Percentiles rank a stretch among this genome's conserved stretches.
These are phyloP conservation scores for Acacia acuminata DNA, from an alignment of 306 rosid species.

Conservation along the genomic window DNA sequence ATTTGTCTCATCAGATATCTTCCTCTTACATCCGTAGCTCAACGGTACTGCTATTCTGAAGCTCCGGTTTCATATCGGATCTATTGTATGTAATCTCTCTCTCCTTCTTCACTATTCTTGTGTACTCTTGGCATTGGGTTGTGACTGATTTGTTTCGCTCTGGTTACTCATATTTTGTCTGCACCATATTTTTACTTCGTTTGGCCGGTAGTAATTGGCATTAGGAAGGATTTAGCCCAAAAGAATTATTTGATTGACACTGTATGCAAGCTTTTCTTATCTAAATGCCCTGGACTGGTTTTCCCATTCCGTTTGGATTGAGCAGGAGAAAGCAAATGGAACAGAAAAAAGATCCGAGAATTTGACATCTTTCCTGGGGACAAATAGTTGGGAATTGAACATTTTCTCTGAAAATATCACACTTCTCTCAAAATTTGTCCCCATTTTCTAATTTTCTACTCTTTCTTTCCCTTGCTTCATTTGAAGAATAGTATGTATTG, in stretches of 20 bases:
- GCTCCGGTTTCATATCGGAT: neutral
- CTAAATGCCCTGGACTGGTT: neutral
- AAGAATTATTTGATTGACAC: neutral
- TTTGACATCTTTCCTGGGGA: slow-evolving; percentile 12
- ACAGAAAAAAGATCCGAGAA: slow-evolving; percentile 3
- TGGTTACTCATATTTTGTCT: neutral
- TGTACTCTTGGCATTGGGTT: slow-evolving; percentile 7
- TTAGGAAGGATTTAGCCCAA: neutral
- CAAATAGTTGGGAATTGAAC: neutral
- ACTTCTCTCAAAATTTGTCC: neutral
- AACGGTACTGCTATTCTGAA: neutral
- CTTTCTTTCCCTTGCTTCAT: slow-evolving; percentile 1
- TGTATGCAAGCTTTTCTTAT: neutral
- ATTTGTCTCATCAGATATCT: neutral
- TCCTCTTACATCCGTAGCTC: neutral
- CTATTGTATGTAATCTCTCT: slow-evolving; percentile 30
- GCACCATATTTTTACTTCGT: slow-evolving; percentile 1
- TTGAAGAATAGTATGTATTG: neutral
- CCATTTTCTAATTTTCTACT: neutral
- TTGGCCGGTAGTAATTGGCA: slow-evolving; percentile 27
- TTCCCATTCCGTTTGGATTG: slow-evolving; percentile 25
- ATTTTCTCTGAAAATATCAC: neutral
- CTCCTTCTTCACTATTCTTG: neutral
- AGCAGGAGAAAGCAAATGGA: neutral
- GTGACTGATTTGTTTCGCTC: neutral